Percentiles rank a stretch among this genome's conserved stretches.
These are phyloP conservation scores for Rhododendron simsii DNA, from an alignment of 148 eudicot genomes.

Conservation along the genomic window DNA sequence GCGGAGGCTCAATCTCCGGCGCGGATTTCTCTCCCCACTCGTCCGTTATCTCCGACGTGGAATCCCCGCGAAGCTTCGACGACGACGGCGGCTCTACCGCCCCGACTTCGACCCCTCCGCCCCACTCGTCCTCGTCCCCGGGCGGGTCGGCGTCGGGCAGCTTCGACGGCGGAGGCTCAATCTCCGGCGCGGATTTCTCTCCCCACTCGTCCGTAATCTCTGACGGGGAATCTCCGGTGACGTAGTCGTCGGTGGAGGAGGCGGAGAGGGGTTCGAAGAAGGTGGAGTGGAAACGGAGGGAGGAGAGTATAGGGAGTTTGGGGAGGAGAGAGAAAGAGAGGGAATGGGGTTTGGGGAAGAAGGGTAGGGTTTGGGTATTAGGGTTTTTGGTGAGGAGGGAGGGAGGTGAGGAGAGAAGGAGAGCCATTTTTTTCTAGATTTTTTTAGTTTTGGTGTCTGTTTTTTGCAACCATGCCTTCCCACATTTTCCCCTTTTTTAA, in stretches of 20 bases:
- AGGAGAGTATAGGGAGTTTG: conserved; percentile 11
- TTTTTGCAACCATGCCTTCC: background rate
- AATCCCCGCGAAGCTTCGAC: background rate
- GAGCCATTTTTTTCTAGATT: conserved; percentile 31
- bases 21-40: conserved; percentile 73
- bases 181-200: conserved; percentile 48
- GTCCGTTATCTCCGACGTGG: conserved; percentile 23
- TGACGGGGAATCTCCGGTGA: background rate
- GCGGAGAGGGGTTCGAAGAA: conserved; percentile 16
- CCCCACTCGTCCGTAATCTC: conserved; percentile 65
- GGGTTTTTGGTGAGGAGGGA: conserved; percentile 28
- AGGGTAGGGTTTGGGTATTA: conserved; percentile 1
- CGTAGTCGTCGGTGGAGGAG: conserved; percentile 9
- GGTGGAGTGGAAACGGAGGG: conserved; percentile 16
- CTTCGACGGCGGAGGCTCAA: conserved; percentile 41
- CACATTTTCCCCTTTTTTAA: no score
- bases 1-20: conserved; percentile 49
- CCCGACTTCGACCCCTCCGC: conserved; percentile 12
- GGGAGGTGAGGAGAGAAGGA: conserved; percentile 32
- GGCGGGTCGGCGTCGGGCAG: conserved; percentile 60
- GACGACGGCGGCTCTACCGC: background rate
- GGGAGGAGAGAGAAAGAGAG: conserved; percentile 16
- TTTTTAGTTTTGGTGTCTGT: background rate
- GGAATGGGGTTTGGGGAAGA: conserved; percentile 1
- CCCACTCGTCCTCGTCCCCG: conserved; percentile 60